Evolutionary conservation across 2,329 filamentous ascomycete species (phyloP), one percentile per base, ranked within the genome.

Genomic region (Microascus cirrosus): DNA sequence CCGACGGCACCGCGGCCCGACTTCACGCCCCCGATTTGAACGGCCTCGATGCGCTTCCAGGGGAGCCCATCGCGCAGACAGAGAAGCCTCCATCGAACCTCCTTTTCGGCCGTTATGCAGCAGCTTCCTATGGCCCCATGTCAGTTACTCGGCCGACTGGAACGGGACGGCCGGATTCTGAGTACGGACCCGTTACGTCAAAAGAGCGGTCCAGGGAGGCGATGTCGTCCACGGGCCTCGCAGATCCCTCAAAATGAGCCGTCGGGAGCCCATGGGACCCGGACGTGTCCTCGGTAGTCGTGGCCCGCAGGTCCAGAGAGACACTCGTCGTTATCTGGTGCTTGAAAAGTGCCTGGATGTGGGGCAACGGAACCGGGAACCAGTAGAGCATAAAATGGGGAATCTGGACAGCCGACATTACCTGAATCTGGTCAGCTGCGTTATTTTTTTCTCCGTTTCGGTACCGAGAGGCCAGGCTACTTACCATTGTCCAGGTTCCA

Each of bases 31-130:
- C 88, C 88, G 5, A 92, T 70, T 68, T 93, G 89, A 6, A 92
- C 75, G 10, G 86, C 82, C 71, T 93, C 89, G 65, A 84, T 87
- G n/a, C 82, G 79, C 89, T 88, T 92, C 24, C 86, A 75, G 65
- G 87, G 83, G 62, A 88, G 77, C 54, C 85, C 84, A 62, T 78
- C 72, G 61, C 77, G 75, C 13, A 90, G 76, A 1, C 83, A 87
- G 57, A 82, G 81, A 0, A 82, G 85, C 1, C 85, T 89, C 89
- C 89, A 92, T 51, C 85, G 75, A 4, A 92, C 83, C 61, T 90
- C 86, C 12, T 87, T 86, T 61, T 89, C 78, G 12, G 76, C 76
- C 0, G 87, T 91, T 62, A 86, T 71, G 12, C 84, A 75, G 1
- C 88, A 87, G 1, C 72, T 78, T 2, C 87, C 84, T 80, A 65